Conservation (phyloP, 441 rosid species). For the Eutrema salsugineum region DNA sequence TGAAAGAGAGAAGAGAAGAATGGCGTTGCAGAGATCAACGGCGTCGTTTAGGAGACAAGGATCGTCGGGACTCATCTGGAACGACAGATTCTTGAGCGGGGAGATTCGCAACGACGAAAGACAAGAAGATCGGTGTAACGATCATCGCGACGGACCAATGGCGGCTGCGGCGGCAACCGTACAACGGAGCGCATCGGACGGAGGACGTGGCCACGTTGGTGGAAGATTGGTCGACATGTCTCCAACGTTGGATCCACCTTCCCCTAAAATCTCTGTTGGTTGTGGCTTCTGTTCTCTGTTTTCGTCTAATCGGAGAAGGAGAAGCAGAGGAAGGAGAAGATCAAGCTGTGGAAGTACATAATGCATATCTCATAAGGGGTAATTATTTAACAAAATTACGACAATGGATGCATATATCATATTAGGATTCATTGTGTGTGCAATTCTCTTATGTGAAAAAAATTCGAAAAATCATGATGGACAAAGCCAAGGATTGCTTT, state of each 20-base stretch:
- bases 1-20: neutral
- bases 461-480: neutral
- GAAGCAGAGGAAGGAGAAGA: constrained; percentile 22
- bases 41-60: constrained; percentile 67
- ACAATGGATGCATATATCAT: neutral
- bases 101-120: constrained; percentile 32
- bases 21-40: constrained; percentile 52
- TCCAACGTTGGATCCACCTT: constrained; percentile 43
- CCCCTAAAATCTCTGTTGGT: constrained; percentile 45
- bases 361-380: neutral
- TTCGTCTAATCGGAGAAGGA: constrained; percentile 25
- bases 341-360: constrained; percentile 4
- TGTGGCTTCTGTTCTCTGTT: constrained; percentile 48
- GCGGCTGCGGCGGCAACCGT: neutral
- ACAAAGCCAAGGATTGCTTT: neutral
- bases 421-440: constrained; percentile 11
- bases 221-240: constrained; percentile 18
- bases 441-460: neutral
- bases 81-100: constrained; percentile 47
- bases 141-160: constrained; percentile 17
- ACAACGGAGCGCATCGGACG: constrained; percentile 35
- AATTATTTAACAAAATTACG: neutral
- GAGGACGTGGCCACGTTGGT: constrained; percentile 15
- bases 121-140: constrained; percentile 26
- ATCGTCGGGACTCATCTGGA: constrained; percentile 62